phyloP scores from a whole-genome alignment of 805 yeast genomes.

The Starmerella roubikii region DNA sequence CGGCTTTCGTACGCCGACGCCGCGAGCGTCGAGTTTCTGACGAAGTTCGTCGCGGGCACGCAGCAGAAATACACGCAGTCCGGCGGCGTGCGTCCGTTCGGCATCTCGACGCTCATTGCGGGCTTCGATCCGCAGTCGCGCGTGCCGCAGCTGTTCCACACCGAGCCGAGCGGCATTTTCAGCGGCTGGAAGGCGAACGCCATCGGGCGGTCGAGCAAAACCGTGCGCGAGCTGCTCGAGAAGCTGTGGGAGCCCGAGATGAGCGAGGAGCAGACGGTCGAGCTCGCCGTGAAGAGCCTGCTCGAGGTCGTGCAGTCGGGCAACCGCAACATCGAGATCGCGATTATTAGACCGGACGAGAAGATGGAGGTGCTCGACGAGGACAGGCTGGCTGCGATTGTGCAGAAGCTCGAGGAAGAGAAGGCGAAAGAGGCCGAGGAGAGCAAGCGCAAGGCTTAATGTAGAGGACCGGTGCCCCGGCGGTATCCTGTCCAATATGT shows the following conservation, averaged over 20 bases:
- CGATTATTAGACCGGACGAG: constrained; percentile 63
- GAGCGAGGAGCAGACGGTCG: constrained; percentile 57
- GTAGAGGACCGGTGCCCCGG: no score
- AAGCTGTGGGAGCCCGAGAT: constrained; percentile 58
- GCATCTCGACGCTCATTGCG: constrained; percentile 86
- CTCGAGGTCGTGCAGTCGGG: constrained; percentile 97
- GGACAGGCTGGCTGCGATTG: constrained; percentile 62
- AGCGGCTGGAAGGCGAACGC: constrained; percentile 98
- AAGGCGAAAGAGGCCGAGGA: constrained; percentile 57
- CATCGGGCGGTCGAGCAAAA: constrained; percentile 87
- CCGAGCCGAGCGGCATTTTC: constrained; percentile 95
- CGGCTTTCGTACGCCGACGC: constrained; percentile 89
- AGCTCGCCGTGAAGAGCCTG: constrained; percentile 70
- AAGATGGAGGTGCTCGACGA: constrained; percentile 43
- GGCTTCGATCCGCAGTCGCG: constrained; percentile 84
- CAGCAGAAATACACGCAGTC: constrained; percentile 95
- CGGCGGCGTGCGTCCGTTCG: constrained; percentile 98
- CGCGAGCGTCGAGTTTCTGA: constrained; percentile 77
- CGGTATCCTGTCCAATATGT: no score
- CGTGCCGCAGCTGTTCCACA: constrained; percentile 74
- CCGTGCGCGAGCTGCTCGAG: constrained; percentile 90
- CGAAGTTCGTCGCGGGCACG: constrained; percentile 92
- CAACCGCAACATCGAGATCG: constrained; percentile 87
- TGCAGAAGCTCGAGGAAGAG: constrained; percentile 73
- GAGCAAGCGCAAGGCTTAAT: no score